Conservation (phyloP, 2,329 filamentous ascomycete species). For the Eurotiales sp. region DNA sequence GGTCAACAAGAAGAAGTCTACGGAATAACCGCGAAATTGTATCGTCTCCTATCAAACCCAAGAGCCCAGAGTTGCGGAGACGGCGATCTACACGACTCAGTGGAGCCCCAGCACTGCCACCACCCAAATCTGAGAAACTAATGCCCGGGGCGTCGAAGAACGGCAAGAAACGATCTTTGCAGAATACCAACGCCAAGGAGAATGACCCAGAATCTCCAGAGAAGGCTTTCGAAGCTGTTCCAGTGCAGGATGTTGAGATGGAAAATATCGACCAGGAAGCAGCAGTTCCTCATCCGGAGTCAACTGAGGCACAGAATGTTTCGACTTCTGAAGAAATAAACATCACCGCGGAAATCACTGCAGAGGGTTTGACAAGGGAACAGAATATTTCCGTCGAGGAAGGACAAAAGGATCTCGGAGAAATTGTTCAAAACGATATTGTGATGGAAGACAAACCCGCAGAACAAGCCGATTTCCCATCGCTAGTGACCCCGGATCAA, state of each 20-base stretch:
- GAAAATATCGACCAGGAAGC: background rate
- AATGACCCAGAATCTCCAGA: background rate
- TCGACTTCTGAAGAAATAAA: background rate
- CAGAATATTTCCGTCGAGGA: background rate
- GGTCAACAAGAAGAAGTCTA: slow-evolving; percentile 4
- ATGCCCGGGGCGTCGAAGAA: slow-evolving; percentile 1
- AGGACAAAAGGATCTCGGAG: too few relatives aligned
- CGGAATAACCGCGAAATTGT: background rate
- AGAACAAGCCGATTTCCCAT: background rate
- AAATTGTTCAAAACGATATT: background rate
- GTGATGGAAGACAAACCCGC: background rate
- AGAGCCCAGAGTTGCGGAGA: slow-evolving; percentile 8
- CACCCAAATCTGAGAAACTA: background rate
- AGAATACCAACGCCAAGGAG: background rate
- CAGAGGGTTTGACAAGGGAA: background rate
- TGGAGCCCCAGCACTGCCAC: slow-evolving; percentile 9
- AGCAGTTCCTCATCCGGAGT: background rate
- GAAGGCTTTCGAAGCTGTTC: background rate
- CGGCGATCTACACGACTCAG: slow-evolving; percentile 16
- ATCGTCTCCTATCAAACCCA: slow-evolving; percentile 6
- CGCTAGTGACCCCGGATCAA: background rate
- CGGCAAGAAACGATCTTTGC: background rate
- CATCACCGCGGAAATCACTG: background rate
- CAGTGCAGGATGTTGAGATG: background rate
- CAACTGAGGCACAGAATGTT: background rate